These are phyloP conservation scores for Corchorus capsularis DNA, from an alignment of 345 rosid species.

Conservation along the genomic window DNA sequence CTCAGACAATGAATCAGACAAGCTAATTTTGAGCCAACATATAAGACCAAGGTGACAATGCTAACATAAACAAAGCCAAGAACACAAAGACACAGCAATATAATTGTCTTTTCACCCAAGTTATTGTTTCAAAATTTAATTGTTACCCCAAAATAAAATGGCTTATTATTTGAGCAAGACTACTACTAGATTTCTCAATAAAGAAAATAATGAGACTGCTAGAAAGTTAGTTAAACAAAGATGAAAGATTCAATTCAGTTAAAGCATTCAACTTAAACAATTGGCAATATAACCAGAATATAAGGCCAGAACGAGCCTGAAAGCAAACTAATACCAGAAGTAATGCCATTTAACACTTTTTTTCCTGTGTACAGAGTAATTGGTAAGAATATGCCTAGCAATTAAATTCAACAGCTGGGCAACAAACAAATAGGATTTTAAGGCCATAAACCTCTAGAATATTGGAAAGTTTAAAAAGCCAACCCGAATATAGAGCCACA, in stretches of 20 bases:
- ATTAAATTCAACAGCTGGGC: neutral
- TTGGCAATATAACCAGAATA: neutral
- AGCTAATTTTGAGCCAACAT: neutral
- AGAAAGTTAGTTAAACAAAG: neutral
- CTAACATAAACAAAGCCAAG: slow-evolving; percentile 4
- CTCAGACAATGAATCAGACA: neutral
- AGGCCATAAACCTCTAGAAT: neutral
- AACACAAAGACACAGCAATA: neutral
- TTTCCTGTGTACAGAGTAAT: no score
- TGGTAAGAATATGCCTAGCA: neutral
- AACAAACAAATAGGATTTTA: neutral
- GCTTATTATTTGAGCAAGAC: neutral
- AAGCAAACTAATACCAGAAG: neutral
- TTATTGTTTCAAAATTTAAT: neutral
- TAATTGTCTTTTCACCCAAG: neutral
- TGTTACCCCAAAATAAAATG: neutral
- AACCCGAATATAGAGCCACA: neutral
- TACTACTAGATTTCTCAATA: neutral
- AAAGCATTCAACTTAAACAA: neutral
- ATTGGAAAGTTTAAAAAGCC: neutral
- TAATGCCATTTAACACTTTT: neutral
- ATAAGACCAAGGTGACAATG: neutral
- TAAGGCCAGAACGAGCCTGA: neutral
- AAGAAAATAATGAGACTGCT: neutral
- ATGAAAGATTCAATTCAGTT: neutral